Evolutionary conservation across 106 monocot genomes (phyloP), one percentile per base, ranked within the genome.

Genomic region (Gastrodia elata): DNA sequence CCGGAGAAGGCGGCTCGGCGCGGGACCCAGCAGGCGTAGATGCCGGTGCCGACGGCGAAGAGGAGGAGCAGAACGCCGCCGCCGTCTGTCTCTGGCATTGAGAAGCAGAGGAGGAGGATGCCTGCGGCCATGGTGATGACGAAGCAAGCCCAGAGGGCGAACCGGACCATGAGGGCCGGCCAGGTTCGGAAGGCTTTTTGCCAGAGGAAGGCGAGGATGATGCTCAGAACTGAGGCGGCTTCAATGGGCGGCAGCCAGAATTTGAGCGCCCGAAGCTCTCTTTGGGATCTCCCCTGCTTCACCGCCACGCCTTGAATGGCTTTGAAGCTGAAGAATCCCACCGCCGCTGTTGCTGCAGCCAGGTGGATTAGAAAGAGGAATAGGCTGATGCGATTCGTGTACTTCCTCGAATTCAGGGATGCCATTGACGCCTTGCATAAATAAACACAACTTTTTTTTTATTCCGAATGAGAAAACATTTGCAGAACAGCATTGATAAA

Each of bases 221-320:
- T 83, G 81, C 83, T 72, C 65, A 97, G 83, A 41, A 85, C 38
- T 8, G 85, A 80, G 30, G 90, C 72, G 24, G 79, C 86, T 36
- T 83, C 90, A 64, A 90, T 79, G 7, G 92, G 97, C 1, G 93
- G 97, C 10, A 97, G 86, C 97, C 97, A 97, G 84, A 77, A 83
- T 1, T 57, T 43, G 75, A 97, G 88, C 58, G 74, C 68, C 8
- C 82, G 82, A 0, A 71, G 73, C 79, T 86, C 87, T 6, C 71
- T 67, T 35, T 78, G 58, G 26, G 75, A 46, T 8, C 44, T 74
- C 38, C 16, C 11, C 28, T 56, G 65, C 9, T 61, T 39, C 52
- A 73, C 72, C 27, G 82, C 25, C 35, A 81, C 46, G 1, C 83
- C 85, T 43, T 81, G 34, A 14, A 91, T 76, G 38, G 84, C 85